Conservation (phyloP, 495 filamentous ascomycete genomes). For the Thermothielavioides terrestris region DNA sequence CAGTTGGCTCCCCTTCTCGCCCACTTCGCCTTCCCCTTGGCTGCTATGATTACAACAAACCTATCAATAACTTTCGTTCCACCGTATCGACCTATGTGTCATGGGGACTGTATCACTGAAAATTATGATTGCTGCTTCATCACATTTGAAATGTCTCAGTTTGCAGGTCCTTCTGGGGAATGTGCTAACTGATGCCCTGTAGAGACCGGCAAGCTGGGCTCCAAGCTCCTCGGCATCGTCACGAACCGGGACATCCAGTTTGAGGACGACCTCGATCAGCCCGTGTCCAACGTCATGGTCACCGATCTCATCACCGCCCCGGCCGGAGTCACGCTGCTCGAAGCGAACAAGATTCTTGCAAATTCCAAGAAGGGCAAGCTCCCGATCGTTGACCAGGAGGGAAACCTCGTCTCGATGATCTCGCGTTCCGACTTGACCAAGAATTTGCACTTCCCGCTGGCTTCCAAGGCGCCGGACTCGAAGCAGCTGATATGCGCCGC, state of each 20-base stretch:
- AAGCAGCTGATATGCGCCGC: conserved; percentile 97
- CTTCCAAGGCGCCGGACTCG: conserved; percentile 92
- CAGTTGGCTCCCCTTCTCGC: conserved; percentile 36
- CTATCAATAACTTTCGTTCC: conserved; percentile 99
- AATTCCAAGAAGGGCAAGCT: conserved; percentile 99
- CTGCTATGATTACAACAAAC: conserved; percentile 63
- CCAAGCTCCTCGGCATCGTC: conserved; percentile 92
- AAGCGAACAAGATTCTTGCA: conserved; percentile 89
- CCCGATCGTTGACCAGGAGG: conserved; percentile 79
- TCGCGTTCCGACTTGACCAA: conserved; percentile 97
- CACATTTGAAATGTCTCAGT: conserved; percentile 5
- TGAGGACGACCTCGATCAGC: conserved; percentile 59
- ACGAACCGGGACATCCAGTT: conserved; percentile 98
- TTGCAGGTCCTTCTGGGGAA: conserved; percentile 11
- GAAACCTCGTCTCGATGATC: conserved; percentile 88
- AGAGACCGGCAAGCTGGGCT: conserved; percentile 90
- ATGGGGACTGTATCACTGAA: conserved; percentile 58
- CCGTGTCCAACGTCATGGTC: conserved; percentile 88
- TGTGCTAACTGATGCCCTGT: conserved; percentile 24
- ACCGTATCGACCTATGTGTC: conserved; percentile 82
- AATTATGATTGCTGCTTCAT: conserved; percentile 31
- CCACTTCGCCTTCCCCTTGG: conserved; percentile 21
- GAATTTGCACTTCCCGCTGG: conserved; percentile 93
- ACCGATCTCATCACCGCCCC: conserved; percentile 89
- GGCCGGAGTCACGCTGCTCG: conserved; percentile 70